Conservation (phyloP, 208 protist species). For the Vickermania spadyakhi region DNA sequence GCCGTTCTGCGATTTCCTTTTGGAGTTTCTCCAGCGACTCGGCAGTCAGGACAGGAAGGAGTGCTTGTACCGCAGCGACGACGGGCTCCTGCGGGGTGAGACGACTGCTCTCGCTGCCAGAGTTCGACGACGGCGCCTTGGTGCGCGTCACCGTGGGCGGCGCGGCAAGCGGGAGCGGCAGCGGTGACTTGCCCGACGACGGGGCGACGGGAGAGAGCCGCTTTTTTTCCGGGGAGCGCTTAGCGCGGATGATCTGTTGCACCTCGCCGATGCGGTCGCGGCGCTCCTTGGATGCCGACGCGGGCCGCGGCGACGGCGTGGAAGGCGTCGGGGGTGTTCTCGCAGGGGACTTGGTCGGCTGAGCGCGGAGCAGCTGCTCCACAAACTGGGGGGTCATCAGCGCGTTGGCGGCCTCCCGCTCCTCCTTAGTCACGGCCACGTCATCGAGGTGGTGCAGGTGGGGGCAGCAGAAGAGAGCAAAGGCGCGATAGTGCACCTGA, state of each 20-base stretch:
- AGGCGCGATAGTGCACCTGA: constrained; percentile 75
- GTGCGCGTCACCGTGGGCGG: not conserved
- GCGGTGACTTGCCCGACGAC: not conserved
- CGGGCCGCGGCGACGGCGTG: constrained; percentile 1
- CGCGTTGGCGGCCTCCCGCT: constrained; percentile 42
- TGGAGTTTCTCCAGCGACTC: constrained; percentile 73
- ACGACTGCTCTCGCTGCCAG: too few relatives aligned
- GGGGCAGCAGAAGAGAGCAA: constrained; percentile 78
- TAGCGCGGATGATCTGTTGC: not conserved
- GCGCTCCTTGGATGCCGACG: not conserved
- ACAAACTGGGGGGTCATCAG: constrained; percentile 44
- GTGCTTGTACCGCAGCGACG: constrained; percentile 65
- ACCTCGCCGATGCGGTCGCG: not conserved
- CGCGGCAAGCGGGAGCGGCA: not conserved
- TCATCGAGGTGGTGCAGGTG: constrained; percentile 82
- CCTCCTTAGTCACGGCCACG: constrained; percentile 53
- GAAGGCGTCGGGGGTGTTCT: not conserved
- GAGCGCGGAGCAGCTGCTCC: constrained; percentile 42
- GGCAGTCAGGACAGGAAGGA: constrained; percentile 77
- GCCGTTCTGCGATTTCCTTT: constrained; percentile 51
- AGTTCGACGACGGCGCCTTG: not conserved
- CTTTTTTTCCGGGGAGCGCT: not conserved
- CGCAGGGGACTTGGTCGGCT: not conserved
- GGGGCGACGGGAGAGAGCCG: not conserved
- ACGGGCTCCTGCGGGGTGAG: constrained; percentile 66